These are phyloP conservation scores for Penicillium verhagenii DNA, from an alignment of 495 filamentous ascomycete species.

Conservation along the genomic window DNA sequence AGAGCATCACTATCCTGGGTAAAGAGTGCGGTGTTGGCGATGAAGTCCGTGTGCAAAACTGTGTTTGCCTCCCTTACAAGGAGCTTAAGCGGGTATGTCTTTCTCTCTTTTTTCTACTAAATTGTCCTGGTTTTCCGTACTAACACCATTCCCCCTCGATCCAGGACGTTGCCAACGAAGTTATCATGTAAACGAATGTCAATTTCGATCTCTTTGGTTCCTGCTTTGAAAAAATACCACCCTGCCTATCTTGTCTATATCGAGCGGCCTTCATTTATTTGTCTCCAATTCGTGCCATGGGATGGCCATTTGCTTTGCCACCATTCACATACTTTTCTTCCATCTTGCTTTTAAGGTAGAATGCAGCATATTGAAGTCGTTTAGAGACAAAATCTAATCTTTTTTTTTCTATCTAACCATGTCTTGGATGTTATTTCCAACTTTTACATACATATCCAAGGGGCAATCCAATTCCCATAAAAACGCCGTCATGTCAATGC, in stretches of 20 bases:
- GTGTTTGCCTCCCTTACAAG: slow-evolving; percentile 96
- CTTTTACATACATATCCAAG: slow-evolving; percentile 2
- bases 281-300: slow-evolving; percentile 16
- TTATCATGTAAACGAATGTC: slow-evolving; percentile 75
- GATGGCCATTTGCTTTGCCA: slow-evolving; percentile 19
- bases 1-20: slow-evolving; percentile 96
- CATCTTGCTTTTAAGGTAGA: slow-evolving; percentile 10
- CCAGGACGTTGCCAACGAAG: slow-evolving; percentile 88
- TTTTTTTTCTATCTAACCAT: slow-evolving; percentile 13
- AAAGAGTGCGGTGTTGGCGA: slow-evolving; percentile 96
- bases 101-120: background rate
- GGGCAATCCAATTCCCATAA: background rate
- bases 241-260: slow-evolving; percentile 25
- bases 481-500: slow-evolving; percentile 4
- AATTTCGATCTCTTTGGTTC: slow-evolving; percentile 16
- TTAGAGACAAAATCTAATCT: slow-evolving; percentile 11
- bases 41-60: slow-evolving; percentile 97
- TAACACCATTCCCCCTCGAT: slow-evolving; percentile 9
- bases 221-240: slow-evolving; percentile 20
- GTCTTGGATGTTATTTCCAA: background rate
- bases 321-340: background rate
- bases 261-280: slow-evolving; percentile 21
- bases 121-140: background rate
- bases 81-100: slow-evolving; percentile 91
- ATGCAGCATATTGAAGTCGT: slow-evolving; percentile 9